Conservation (phyloP, 371 early-diverging fungal genomes). For the Mortierella sp. region DNA sequence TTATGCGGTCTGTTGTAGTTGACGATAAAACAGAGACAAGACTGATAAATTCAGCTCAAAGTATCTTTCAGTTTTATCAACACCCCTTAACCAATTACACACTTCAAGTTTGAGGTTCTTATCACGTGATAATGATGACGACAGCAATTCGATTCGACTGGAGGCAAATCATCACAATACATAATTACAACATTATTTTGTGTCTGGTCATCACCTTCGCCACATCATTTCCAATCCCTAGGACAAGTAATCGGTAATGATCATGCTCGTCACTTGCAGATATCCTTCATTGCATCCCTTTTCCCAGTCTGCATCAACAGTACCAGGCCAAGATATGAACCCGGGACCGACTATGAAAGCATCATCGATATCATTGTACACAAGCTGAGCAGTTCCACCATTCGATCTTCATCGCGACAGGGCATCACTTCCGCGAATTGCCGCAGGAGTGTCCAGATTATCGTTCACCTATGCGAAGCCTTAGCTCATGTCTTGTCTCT, state of each 20-base stretch:
- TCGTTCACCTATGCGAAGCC: neutral
- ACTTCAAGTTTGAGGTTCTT: too few species aligned
- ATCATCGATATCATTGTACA: neutral
- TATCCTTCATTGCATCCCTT: neutral
- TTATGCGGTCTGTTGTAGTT: too few species aligned
- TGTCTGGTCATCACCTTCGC: neutral
- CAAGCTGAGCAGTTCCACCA: neutral
- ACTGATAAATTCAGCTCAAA: too few species aligned
- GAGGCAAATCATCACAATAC: too few species aligned
- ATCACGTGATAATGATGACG: too few species aligned
- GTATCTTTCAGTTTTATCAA: too few species aligned
- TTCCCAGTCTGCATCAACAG: slow-evolving; percentile 2
- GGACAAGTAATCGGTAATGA: slow-evolving; percentile 39
- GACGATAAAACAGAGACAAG: too few species aligned
- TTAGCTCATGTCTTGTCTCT: neutral
- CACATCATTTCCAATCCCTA: neutral
- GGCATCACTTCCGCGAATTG: neutral
- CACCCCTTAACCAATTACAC: too few species aligned
- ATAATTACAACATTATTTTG: too few species aligned
- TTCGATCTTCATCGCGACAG: neutral
- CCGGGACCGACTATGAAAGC: neutral
- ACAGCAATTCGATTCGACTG: too few species aligned
- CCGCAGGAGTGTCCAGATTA: neutral
- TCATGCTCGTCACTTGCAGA: slow-evolving; percentile 15
- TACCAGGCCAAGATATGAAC: neutral